Conservation (phyloP, 768 basidiomycete species). For the Xerocomus potaroensis region DNA sequence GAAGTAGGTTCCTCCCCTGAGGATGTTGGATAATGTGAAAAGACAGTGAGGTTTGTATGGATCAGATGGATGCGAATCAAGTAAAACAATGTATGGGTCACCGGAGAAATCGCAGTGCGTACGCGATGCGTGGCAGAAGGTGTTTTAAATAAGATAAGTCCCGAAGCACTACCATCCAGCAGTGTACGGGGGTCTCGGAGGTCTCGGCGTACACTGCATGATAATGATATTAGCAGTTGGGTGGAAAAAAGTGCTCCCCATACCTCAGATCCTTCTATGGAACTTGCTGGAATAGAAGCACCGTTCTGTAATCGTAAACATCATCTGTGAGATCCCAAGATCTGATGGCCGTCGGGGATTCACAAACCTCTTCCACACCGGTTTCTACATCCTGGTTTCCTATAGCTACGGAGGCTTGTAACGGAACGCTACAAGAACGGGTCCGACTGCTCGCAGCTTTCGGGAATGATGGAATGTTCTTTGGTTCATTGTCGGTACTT, state of each 20-base stretch:
- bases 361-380: conserved; percentile 7
- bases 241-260: not conserved
- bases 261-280: conserved; percentile 7
- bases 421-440: not conserved
- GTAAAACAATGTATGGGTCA: not conserved
- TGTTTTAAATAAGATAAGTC: not conserved
- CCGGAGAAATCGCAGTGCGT: not conserved
- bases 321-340: not conserved
- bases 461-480: conserved; percentile 26
- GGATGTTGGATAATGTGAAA: not conserved
- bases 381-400: not conserved
- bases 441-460: conserved; percentile 13
- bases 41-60: not conserved
- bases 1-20: not conserved
- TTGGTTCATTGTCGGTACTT: conserved; percentile 45
- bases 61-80: not conserved
- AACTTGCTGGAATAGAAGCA: not conserved
- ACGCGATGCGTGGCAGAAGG: not conserved
- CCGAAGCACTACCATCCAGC: conserved; percentile 7
- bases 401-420: not conserved
- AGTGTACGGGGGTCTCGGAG: conserved; percentile 5
- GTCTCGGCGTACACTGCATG: not conserved
- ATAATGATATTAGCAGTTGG: not conserved
- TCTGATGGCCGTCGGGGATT: not conserved
- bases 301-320: not conserved